A percentile compares a stretch with the other conserved stretches of the same genome.
phyloP scores from a whole-genome alignment of 768 basidiomycete genomes.

The Leccinum rimulosum region DNA sequence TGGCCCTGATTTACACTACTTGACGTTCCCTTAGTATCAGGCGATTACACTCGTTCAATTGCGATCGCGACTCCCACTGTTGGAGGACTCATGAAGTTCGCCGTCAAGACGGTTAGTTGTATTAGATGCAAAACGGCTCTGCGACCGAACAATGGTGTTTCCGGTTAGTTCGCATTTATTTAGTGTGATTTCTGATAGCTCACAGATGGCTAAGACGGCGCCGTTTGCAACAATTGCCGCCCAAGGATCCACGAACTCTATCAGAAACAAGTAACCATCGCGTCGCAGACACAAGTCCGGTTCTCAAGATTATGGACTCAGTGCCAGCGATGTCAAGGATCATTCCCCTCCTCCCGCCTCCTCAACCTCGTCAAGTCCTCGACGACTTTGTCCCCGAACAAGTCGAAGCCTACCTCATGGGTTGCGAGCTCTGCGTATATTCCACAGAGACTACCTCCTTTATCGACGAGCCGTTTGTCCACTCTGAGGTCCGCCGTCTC shows the following conservation, averaged over 20 bases:
- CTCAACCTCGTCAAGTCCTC: too few relatives aligned
- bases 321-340: conserved; percentile 88
- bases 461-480: too few relatives aligned
- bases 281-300: conserved; percentile 82
- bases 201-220: conserved; percentile 57
- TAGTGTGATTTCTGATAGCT: conserved; percentile 2
- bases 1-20: conserved; percentile 1
- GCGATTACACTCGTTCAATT: conserved; percentile 94
- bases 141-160: conserved; percentile 68
- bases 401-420: too few relatives aligned
- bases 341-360: too few relatives aligned
- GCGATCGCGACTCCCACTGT: conserved; percentile 95
- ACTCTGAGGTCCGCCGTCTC: too few relatives aligned
- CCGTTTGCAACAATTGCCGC: conserved; percentile 92
- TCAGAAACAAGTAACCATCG: conserved; percentile 76
- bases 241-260: conserved; percentile 86
- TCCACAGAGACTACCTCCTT: too few relatives aligned
- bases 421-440: too few relatives aligned
- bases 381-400: too few relatives aligned
- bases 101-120: conserved; percentile 93
- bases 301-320: conserved; percentile 98
- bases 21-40: conserved; percentile 63
- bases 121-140: conserved; percentile 93
- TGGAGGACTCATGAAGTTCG: conserved; percentile 98
- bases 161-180: conserved; percentile 43